Base-by-base conservation (phyloP, 345 rosid species). In the Gossypium australe region DNA sequence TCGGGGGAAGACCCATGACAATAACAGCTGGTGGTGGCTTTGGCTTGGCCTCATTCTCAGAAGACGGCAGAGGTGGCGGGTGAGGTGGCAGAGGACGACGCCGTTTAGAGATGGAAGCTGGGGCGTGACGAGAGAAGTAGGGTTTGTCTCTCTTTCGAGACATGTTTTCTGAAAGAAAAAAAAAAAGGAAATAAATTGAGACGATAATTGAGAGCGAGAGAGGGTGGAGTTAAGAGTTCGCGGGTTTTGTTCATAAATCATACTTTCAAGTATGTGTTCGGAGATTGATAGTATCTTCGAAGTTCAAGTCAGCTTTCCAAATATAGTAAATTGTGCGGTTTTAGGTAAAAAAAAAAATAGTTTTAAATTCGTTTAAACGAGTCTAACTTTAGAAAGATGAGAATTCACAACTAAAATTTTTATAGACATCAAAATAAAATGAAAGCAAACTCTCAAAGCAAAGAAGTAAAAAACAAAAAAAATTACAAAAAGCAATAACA, bases 21-120 rank as follows among this genome's bases (percentile, higher is more conserved):
- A 89, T 82, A 4, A 94, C 79, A 9, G 90, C 88, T 2, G 91
- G 93, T 1, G 97, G 94, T 10, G 94, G 88, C 0, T 81, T 78
- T 2, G 83, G 87, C 78, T 86, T 91, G 1, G 45, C 3, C 53
- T 77, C 85, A 72, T 62, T 60, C 7, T 61, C 79, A 52, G 27
- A 51, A 68, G 43, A 20, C 3, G 65, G 75, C 73, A 20, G 77
- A 1, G 58, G 78, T 72, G 41, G 77, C 1, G 72, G 84, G 66
- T 24, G 79, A 75, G 41, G 82, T 78, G 9, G 85, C 80, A 82
- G 80, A 20, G 87, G 84, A 77, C 97, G 91, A 60, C 92, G 94
- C 6, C 97, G 89, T 75, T 94, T 92, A 2, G 81, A 79, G 69
- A 53, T 62, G 65, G 87, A 78, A 52, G 77, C 62, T 1, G 81